Evolutionary conservation across 1,284 basidiomycete species (phyloP).

Genomic region (Ceratobasidium sp.): DNA sequence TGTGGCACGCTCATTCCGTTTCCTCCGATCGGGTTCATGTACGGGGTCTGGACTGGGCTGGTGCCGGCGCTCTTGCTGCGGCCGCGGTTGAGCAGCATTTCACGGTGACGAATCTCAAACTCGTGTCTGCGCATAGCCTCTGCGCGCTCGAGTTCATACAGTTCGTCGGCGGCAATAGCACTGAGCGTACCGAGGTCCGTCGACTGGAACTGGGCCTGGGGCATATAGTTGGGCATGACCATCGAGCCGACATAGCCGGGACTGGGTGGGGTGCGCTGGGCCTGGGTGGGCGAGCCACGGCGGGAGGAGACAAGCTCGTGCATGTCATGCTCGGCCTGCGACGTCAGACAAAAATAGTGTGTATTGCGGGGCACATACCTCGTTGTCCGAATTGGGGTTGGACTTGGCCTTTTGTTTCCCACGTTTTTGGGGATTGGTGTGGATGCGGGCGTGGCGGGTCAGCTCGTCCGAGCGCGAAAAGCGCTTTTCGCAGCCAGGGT

Average conservation of each 20-base stretch:
- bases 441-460: constrained; percentile 94
- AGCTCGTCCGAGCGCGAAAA: constrained; percentile 98
- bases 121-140: constrained; percentile 84
- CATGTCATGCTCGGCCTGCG: constrained; percentile 27
- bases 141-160: constrained; percentile 82
- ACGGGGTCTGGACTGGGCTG: constrained; percentile 66
- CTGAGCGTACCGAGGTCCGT: constrained; percentile 63
- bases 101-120: constrained; percentile 76
- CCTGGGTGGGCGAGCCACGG: constrained; percentile 26
- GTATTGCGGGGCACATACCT: constrained; percentile 24
- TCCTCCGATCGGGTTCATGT: constrained; percentile 39
- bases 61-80: constrained; percentile 71
- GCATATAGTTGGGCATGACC: neutral
- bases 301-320: constrained; percentile 22
- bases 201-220: constrained; percentile 11
- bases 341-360: neutral
- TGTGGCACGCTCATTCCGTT: constrained; percentile 29
- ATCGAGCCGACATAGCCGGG: constrained; percentile 23
- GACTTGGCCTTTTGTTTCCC: constrained; percentile 42
- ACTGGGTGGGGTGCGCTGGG: constrained; percentile 35
- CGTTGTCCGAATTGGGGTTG: constrained; percentile 40
- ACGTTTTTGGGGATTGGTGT: constrained; percentile 53
- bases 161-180: constrained; percentile 82
- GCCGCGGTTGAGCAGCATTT: constrained; percentile 50
- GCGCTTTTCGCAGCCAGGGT: constrained; percentile 95